Evolutionary conservation across 257 asterid species (phyloP).

Genomic region (Fraxinus anomala): DNA sequence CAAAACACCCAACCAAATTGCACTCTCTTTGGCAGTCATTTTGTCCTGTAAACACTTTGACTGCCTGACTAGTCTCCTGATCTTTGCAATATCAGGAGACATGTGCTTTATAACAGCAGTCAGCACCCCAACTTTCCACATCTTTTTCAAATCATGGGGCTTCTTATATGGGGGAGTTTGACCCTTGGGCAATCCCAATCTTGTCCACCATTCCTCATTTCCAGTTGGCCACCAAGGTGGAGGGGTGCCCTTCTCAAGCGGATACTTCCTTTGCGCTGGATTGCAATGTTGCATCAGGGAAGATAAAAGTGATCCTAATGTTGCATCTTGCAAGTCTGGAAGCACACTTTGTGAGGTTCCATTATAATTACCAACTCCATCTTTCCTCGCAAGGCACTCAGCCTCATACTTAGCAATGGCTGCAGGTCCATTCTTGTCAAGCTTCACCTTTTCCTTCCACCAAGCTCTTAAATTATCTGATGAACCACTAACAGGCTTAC

Average conservation of each 20-base stretch:
- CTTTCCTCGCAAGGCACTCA: slow-evolving; percentile 42
- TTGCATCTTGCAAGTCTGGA: slow-evolving; percentile 65
- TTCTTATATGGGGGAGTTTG: slow-evolving; percentile 61
- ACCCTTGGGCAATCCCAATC: slow-evolving; percentile 49
- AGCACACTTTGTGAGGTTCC: slow-evolving; percentile 43
- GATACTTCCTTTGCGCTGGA: slow-evolving; percentile 69
- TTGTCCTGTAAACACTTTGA: slow-evolving; percentile 67
- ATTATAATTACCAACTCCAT: slow-evolving; percentile 32
- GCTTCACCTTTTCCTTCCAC: slow-evolving; percentile 81
- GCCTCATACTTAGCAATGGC: slow-evolving; percentile 66
- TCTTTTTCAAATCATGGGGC: slow-evolving; percentile 72
- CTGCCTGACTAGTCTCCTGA: slow-evolving; percentile 48
- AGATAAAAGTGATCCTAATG: slow-evolving; percentile 65
- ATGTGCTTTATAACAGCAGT: slow-evolving; percentile 73
- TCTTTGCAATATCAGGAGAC: slow-evolving; percentile 68
- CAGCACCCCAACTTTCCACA: slow-evolving; percentile 70
- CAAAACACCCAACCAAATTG: slow-evolving; percentile 56
- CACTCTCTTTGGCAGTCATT: slow-evolving; percentile 69
- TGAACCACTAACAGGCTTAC: slow-evolving; percentile 66
- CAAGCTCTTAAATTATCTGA: slow-evolving; percentile 71
- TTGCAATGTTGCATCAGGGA: slow-evolving; percentile 69
- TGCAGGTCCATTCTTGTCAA: slow-evolving; percentile 65
- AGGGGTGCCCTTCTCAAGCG: slow-evolving; percentile 55
- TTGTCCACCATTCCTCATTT: slow-evolving; percentile 69
- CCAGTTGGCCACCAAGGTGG: slow-evolving; percentile 87